Conservation (phyloP, 1,284 basidiomycete species). For the Paramarasmius palmivorus region DNA sequence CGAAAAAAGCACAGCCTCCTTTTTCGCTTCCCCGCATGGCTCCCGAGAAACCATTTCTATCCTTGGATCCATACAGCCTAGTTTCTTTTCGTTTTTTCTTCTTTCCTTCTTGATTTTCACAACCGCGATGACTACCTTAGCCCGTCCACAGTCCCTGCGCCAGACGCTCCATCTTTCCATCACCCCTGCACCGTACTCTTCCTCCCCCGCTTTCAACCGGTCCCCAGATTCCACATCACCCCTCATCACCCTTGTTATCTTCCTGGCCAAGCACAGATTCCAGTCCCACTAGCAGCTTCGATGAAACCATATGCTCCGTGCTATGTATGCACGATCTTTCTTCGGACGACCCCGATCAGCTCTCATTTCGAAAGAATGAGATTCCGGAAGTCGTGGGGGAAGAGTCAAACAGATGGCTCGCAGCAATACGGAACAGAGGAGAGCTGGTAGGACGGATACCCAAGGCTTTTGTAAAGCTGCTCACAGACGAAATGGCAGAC, state of each 20-base stretch:
- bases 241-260: slow-evolving; percentile 31
- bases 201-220: slow-evolving; percentile 18
- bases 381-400: slow-evolving; percentile 65
- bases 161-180: slow-evolving; percentile 52
- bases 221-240: slow-evolving; percentile 30
- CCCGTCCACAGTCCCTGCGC: slow-evolving; percentile 20
- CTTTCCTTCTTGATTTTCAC: no score
- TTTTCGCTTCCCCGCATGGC: no score
- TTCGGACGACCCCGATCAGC: slow-evolving; percentile 58
- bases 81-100: background rate
- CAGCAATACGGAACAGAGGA: slow-evolving; percentile 58
- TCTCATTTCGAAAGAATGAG: slow-evolving; percentile 65
- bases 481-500: slow-evolving; percentile 47
- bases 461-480: slow-evolving; percentile 49
- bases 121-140: background rate
- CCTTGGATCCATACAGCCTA: background rate
- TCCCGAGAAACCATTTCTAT: background rate
- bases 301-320: slow-evolving; percentile 45
- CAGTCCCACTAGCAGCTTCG: slow-evolving; percentile 27
- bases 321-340: slow-evolving; percentile 68
- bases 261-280: slow-evolving; percentile 27
- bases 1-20: no score
- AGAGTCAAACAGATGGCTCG: slow-evolving; percentile 80
- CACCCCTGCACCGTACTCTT: slow-evolving; percentile 40
- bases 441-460: slow-evolving; percentile 71